Conservation (phyloP, 2,329 filamentous ascomycete genomes). For the Ascocoryne sarcoides region DNA sequence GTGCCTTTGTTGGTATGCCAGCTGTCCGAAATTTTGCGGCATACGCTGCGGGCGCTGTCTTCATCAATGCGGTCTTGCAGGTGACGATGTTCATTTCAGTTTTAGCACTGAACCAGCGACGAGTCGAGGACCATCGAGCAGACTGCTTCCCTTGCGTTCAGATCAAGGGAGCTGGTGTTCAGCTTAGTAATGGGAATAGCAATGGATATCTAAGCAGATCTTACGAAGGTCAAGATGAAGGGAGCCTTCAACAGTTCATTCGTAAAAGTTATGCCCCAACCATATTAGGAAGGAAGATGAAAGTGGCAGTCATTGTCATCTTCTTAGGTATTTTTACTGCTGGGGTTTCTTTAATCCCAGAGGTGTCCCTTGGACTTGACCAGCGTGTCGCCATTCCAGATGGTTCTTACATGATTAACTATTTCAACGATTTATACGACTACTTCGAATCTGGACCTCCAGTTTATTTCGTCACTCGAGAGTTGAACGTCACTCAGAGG, state of each 20-base stretch:
- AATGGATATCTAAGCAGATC: slow-evolving; percentile 31
- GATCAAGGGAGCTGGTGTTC: slow-evolving; percentile 63
- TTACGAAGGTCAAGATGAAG: slow-evolving; percentile 64
- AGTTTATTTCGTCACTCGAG: slow-evolving; percentile 87
- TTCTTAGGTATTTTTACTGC: slow-evolving; percentile 86
- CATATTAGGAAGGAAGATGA: slow-evolving; percentile 72
- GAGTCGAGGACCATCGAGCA: slow-evolving; percentile 79
- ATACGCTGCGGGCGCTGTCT: slow-evolving; percentile 90
- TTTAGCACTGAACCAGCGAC: slow-evolving; percentile 79
- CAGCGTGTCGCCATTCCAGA: slow-evolving; percentile 91
- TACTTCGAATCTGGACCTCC: slow-evolving; percentile 90
- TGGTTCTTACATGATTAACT: slow-evolving; percentile 89
- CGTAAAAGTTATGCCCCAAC: slow-evolving; percentile 79
- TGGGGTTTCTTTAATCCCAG: slow-evolving; percentile 74
- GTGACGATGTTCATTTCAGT: slow-evolving; percentile 96
- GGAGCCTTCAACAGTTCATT: slow-evolving; percentile 76
- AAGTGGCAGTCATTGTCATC: slow-evolving; percentile 64
- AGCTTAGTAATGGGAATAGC: slow-evolving; percentile 49
- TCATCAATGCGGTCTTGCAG: slow-evolving; percentile 95
- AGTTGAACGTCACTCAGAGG: slow-evolving; percentile 69
- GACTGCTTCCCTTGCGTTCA: slow-evolving; percentile 89
- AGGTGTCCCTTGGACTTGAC: slow-evolving; percentile 79
- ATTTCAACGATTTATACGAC: slow-evolving; percentile 91
- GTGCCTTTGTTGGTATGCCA: slow-evolving; percentile 93
- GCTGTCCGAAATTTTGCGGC: slow-evolving; percentile 95